Evolutionary conservation across 148 eudicot genomes (phyloP), one percentile per base, ranked within the genome.

Genomic region (Cornus florida): DNA sequence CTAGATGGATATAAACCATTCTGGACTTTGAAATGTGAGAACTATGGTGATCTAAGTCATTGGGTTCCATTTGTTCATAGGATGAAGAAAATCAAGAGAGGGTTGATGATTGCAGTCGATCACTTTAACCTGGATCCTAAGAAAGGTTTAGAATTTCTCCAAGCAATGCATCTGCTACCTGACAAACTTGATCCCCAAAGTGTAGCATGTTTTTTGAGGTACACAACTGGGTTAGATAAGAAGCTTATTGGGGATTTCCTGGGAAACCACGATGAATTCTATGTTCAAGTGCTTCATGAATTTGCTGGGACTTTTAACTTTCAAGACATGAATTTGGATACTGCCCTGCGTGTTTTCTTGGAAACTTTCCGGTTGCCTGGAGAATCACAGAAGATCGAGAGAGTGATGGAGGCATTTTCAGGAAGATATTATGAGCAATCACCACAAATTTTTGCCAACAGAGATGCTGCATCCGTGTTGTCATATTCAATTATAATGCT

Each of bases 341-440:
- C 81, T 9, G 85, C 85, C 32, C 70, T 82, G 78, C 78, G 85
- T 35, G n/a, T 82, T 22, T 82, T 82, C 53, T 74, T 82, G 82
- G 85, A 82, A 78, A 78, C 82, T 33, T 82, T 82, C 73, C 50
- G 82, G 48, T 56, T 82, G 56, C 81, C 81, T n/a, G 85, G 85
- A 59, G 85, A 82, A 73, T 82, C 85, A 7, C 85, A 82, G 43
- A 76, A 76, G 60, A 76, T 76, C 56, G 71, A 76, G 23, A 68
- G 85, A 70, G 82, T 82, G n/a, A 77, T 82, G 3, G 85, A 82
- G 72, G 85, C 85, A 69, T 82, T 82, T 53, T 39, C 85, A 41
- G 85, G 78, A 70, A 82, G 85, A 78, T 82, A 78, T 65, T 78
- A 82, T 78, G 85, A 82, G 67, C 85, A 82, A 70, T 78, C 85